These are phyloP conservation scores for Reutealis trisperma DNA, from an alignment of 345 rosid species.

Conservation along the genomic window DNA sequence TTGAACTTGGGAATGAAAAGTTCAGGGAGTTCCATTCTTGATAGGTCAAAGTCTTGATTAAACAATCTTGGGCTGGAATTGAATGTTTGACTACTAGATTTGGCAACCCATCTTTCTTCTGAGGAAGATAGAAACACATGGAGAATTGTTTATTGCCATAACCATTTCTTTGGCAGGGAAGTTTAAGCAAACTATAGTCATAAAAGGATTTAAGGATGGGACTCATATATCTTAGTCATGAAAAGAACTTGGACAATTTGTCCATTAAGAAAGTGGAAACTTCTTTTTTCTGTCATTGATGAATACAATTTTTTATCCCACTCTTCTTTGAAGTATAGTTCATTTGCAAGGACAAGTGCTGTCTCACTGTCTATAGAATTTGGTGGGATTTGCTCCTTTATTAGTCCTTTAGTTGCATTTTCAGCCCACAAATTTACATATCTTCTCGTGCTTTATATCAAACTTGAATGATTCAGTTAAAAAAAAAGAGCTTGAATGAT, in stretches of 20 bases:
- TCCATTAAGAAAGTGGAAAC: constrained; percentile 29
- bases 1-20: constrained; percentile 34
- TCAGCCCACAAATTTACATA: too few relatives aligned
- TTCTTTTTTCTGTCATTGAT: constrained; percentile 18
- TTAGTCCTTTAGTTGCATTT: too few relatives aligned
- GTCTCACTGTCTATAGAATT: not conserved
- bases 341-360: constrained; percentile 37
- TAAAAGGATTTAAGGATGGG: constrained; percentile 21
- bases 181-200: constrained; percentile 24
- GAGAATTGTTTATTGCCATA: constrained; percentile 18
- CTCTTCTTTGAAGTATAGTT: constrained; percentile 42
- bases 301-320: constrained; percentile 30
- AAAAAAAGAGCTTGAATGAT: too few relatives aligned
- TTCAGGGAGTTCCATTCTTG: not conserved
- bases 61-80: constrained; percentile 18
- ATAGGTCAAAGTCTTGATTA: constrained; percentile 5
- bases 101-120: constrained; percentile 19
- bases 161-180: constrained; percentile 29
- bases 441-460: too few relatives aligned
- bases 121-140: constrained; percentile 36
- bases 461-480: too few relatives aligned
- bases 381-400: too few relatives aligned
- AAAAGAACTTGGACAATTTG: constrained; percentile 24
- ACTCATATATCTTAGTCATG: constrained; percentile 21
- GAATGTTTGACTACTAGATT: constrained; percentile 19